phyloP scores from a whole-genome alignment of 176 grass and related monocot species.

The Oryza rufipogon region DNA sequence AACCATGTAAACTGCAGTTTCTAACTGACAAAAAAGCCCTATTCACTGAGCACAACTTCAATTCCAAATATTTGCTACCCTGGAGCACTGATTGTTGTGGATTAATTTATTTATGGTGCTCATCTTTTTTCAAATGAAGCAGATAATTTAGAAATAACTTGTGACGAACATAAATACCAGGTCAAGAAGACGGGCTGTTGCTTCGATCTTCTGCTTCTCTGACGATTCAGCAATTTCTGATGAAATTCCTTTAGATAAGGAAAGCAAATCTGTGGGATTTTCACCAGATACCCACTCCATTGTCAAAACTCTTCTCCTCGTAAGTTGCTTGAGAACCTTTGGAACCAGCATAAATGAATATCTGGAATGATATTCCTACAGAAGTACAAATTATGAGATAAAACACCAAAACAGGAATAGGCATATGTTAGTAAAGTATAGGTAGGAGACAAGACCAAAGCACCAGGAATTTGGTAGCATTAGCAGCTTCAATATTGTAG shows the following conservation, averaged over 20 bases:
- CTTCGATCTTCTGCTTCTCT: constrained; percentile 66
- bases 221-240: constrained; percentile 27
- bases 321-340: constrained; percentile 75
- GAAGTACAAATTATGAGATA: constrained; percentile 35
- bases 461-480: constrained; percentile 87
- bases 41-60: not conserved
- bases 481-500: constrained; percentile 93
- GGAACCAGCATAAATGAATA: constrained; percentile 89
- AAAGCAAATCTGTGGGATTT: constrained; percentile 80
- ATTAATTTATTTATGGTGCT: not conserved
- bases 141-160: constrained; percentile 1
- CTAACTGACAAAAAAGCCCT: constrained; percentile 8
- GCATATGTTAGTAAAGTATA: constrained; percentile 27
- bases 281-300: constrained; percentile 93
- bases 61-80: not conserved
- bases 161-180: constrained; percentile 54
- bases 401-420: constrained; percentile 28
- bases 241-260: constrained; percentile 62
- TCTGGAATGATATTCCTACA: constrained; percentile 83
- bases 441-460: constrained; percentile 39
- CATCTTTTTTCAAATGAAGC: not conserved
- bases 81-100: not conserved
- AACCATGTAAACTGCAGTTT: not conserved
- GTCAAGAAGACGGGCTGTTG: constrained; percentile 79
- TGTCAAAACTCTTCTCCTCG: constrained; percentile 86